Evolutionary conservation across 192 early-diverging fungal genomes (phyloP).

Genomic region (Radiomyces spectabilis): DNA sequence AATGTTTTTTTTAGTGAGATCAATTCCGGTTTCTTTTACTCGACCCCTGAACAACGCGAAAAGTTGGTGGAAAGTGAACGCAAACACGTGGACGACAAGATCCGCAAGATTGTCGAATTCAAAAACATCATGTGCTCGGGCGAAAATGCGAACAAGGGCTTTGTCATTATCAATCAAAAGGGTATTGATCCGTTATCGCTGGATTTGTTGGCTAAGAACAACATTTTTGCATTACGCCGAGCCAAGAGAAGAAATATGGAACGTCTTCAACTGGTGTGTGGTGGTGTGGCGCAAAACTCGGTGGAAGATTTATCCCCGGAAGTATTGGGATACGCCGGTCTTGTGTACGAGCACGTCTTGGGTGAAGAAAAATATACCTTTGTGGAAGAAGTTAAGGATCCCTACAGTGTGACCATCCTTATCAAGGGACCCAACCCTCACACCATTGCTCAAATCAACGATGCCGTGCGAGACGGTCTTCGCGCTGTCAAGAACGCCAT

Average conservation of each 20-base stretch:
- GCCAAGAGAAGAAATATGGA: slow-evolving; percentile 99
- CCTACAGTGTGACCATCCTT: slow-evolving; percentile 85
- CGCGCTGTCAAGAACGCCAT: slow-evolving; percentile 98
- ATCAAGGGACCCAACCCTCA: slow-evolving; percentile 94
- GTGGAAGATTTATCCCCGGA: slow-evolving; percentile 88
- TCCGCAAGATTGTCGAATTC: slow-evolving; percentile 93
- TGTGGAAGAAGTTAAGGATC: slow-evolving; percentile 90
- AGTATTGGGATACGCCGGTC: slow-evolving; percentile 85
- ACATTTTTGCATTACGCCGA: slow-evolving; percentile 88
- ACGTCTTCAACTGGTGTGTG: slow-evolving; percentile 90
- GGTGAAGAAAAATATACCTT: slow-evolving; percentile 99
- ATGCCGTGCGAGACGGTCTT: slow-evolving; percentile 96
- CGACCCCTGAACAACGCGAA: slow-evolving; percentile 94
- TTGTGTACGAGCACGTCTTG: slow-evolving; percentile 92
- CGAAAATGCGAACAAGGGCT: slow-evolving; percentile 72
- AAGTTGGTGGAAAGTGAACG: slow-evolving; percentile 98
- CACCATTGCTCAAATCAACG: slow-evolving; percentile 91
- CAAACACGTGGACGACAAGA: slow-evolving; percentile 87
- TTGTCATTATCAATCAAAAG: slow-evolving; percentile 99
- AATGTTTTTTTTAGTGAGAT: slow-evolving; percentile 54
- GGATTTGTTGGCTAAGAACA: slow-evolving; percentile 93
- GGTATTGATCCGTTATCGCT: slow-evolving; percentile 97
- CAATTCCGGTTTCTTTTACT: slow-evolving; percentile 99
- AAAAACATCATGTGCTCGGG: slow-evolving; percentile 92
- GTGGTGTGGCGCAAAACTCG: slow-evolving; percentile 94